Conservation (phyloP, 306 rosid genomes). For the Inga oerstediana region DNA sequence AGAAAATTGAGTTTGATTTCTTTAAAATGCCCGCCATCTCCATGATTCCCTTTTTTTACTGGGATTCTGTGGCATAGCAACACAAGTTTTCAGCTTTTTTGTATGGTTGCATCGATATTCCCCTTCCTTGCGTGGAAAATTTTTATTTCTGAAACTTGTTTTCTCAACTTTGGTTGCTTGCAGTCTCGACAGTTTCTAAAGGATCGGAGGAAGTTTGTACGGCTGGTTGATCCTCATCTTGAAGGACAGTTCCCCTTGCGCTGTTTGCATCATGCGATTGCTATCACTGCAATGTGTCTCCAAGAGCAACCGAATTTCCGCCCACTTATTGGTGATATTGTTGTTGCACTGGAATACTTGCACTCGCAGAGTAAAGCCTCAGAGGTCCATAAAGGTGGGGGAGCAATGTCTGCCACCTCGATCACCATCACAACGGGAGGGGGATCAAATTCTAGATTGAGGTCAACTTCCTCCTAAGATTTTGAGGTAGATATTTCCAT, state of each 20-base stretch:
- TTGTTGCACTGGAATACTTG: constrained; percentile 90
- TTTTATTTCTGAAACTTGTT: constrained; percentile 7
- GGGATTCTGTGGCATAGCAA: constrained; percentile 13
- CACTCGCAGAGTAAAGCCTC: constrained; percentile 55
- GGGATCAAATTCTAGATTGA: constrained; percentile 43
- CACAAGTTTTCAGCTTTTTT: constrained; percentile 1
- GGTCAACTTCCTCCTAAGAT: constrained; percentile 43
- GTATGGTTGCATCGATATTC: neutral
- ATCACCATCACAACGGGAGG: constrained; percentile 39
- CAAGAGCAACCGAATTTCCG: constrained; percentile 91
- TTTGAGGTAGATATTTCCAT: constrained; percentile 24
- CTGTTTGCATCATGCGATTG: constrained; percentile 93
- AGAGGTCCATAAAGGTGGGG: constrained; percentile 30
- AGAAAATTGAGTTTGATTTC: constrained; percentile 1
- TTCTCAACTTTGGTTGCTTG: constrained; percentile 52
- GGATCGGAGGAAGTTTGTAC: constrained; percentile 46
- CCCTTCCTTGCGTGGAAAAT: constrained; percentile 1
- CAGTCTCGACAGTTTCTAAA: constrained; percentile 51
- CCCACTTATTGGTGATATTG: constrained; percentile 85
- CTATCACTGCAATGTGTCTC: constrained; percentile 93
- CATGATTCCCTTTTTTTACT: neutral
- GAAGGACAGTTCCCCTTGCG: constrained; percentile 64
- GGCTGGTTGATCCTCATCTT: constrained; percentile 73
- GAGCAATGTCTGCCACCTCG: constrained; percentile 25
- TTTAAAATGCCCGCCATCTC: constrained; percentile 23